These are phyloP conservation scores for Vitis labrusca DNA, from an alignment of 164 flowering plant genomes.

Conservation along the genomic window DNA sequence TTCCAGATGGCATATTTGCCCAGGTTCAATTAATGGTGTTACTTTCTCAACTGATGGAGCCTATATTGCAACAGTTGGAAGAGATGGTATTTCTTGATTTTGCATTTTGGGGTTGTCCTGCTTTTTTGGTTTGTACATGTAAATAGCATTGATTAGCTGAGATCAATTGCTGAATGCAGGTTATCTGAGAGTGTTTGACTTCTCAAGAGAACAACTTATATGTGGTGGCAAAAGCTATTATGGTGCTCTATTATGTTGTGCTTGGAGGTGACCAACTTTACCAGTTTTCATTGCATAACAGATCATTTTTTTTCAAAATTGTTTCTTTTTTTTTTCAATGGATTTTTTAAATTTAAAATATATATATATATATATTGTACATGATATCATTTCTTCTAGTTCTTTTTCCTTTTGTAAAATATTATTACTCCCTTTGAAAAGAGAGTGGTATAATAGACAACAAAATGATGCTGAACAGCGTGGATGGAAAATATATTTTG, in stretches of 20 bases:
- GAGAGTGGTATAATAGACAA: conserved; percentile 5
- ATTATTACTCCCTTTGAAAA: conserved; percentile 1
- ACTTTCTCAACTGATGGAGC: conserved; percentile 85
- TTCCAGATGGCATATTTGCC: conserved; percentile 98
- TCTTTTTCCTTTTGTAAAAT: neutral
- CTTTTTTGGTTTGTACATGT: neutral
- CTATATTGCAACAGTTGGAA: conserved; percentile 87
- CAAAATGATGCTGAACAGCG: conserved; percentile 38
- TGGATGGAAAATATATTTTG: conserved; percentile 88
- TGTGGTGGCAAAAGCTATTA: conserved; percentile 97
- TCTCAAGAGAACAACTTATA: conserved; percentile 76
- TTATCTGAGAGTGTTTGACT: conserved; percentile 88
- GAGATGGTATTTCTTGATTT: conserved; percentile 72
- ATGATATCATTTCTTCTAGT: neutral
- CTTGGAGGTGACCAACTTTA: conserved; percentile 75
- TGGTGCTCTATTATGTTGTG: conserved; percentile 93
- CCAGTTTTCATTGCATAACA: neutral
- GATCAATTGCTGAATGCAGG: conserved; percentile 50
- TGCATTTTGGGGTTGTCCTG: neutral
- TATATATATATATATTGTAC: neutral
- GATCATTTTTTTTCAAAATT: neutral
- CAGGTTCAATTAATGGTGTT: conserved; percentile 81
- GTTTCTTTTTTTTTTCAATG: neutral
- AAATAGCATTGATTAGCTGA: conserved; percentile 1
- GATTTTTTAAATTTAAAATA: neutral